Evolutionary conservation across 306 rosid genomes (phyloP).

Genomic region (Mucuna pruriens): DNA sequence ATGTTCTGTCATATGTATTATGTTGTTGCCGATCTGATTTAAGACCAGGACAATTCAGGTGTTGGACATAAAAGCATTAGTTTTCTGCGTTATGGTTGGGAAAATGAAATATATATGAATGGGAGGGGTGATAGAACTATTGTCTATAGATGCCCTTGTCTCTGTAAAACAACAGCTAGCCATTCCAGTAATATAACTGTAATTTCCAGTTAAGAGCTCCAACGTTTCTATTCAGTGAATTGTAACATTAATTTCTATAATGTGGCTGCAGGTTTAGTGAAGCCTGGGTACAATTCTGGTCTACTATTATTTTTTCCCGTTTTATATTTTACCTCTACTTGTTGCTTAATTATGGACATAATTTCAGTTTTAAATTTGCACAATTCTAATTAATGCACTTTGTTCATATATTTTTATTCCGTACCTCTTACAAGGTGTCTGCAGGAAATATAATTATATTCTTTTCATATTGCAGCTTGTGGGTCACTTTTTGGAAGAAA

Average conservation of each 20-base stretch:
- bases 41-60: neutral
- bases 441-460: neutral
- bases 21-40: neutral
- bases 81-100: neutral
- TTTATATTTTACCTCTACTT: neutral
- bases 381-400: constrained; percentile 14
- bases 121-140: neutral
- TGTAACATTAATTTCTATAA: neutral
- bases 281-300: neutral
- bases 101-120: neutral
- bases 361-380: neutral
- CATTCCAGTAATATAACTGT: neutral
- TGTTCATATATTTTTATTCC: neutral
- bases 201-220: neutral
- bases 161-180: neutral
- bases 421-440: constrained; percentile 7
- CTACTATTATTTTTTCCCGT: neutral
- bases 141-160: neutral
- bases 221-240: neutral
- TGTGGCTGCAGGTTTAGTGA: neutral
- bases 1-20: neutral
- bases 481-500: constrained; percentile 90
- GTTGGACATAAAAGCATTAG: neutral
- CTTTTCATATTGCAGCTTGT: constrained; percentile 71
- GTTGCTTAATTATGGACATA: neutral